Percentiles rank a stretch among this genome's conserved stretches.
phyloP scores from a whole-genome alignment of 441 rosid species.

The Corymbia calophylla region DNA sequence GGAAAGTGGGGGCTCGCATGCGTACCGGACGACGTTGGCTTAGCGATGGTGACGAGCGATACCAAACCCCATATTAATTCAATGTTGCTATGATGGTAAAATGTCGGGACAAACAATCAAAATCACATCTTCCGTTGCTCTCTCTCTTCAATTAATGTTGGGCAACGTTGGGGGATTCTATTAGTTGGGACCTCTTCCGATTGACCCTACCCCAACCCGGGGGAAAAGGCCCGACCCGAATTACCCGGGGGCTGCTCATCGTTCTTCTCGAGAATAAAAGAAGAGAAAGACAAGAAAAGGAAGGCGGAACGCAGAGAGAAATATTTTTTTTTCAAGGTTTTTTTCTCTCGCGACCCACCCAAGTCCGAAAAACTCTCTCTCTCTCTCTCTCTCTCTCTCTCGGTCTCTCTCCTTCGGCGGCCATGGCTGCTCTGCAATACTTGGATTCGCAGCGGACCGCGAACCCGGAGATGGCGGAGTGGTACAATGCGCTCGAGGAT shows the following conservation, averaged over 20 bases:
- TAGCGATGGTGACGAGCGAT: neutral
- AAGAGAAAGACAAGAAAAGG: neutral
- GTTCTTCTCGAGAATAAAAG: slow-evolving; percentile 35
- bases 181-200: neutral
- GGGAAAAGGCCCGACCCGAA: neutral
- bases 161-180: neutral
- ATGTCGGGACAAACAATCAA: neutral
- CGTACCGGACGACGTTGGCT: too few species aligned
- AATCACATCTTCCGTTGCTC: neutral
- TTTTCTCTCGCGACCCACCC: neutral
- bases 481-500: slow-evolving; percentile 80
- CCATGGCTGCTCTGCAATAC: slow-evolving; percentile 86
- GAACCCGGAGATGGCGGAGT: slow-evolving; percentile 71
- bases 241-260: slow-evolving; percentile 22
- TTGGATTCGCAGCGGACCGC: slow-evolving; percentile 51
- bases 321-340: neutral
- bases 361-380: neutral
- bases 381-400: neutral
- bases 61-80: neutral
- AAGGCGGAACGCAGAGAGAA: neutral
- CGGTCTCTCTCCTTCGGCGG: neutral
- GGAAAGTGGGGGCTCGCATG: too few species aligned
- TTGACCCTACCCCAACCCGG: neutral
- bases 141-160: neutral
- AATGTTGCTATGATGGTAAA: neutral